phyloP scores from a whole-genome alignment of 164 flowering plant species.

The Magnolia sinica region DNA sequence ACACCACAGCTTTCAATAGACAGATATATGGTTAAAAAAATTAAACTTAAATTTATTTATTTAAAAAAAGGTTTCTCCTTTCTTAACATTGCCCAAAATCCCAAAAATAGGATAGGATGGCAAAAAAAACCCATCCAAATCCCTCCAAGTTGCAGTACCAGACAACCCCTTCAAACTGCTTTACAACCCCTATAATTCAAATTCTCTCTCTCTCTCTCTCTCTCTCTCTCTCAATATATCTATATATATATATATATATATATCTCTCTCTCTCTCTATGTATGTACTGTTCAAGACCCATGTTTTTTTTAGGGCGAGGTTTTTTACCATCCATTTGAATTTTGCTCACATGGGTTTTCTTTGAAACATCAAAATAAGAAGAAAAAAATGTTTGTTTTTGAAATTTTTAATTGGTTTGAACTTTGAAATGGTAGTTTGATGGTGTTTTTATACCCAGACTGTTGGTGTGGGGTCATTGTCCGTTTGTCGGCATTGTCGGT shows the following conservation, averaged over 20 bases:
- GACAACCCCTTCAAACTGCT: slow-evolving; percentile 42
- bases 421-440: slow-evolving; percentile 19
- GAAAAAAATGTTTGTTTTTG: neutral
- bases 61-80: no score
- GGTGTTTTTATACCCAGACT: neutral
- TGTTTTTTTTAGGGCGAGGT: neutral
- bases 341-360: neutral
- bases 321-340: neutral
- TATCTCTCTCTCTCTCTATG: no score
- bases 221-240: neutral
- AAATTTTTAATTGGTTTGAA: slow-evolving; percentile 11
- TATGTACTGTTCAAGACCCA: neutral
- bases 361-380: neutral
- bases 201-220: neutral
- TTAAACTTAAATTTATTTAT: no score
- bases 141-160: slow-evolving; percentile 29
- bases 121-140: slow-evolving; percentile 20
- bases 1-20: slow-evolving; percentile 8
- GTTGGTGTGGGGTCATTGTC: slow-evolving; percentile 52
- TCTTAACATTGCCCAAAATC: slow-evolving; percentile 9
- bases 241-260: no score
- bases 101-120: slow-evolving; percentile 3
- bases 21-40: neutral
- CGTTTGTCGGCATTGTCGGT: slow-evolving; percentile 49
- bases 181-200: slow-evolving; percentile 45